Evolutionary conservation across 352 stramenopile species (phyloP), one percentile per base, ranked within the genome.

Genomic region (Plasmopara halstedii): DNA sequence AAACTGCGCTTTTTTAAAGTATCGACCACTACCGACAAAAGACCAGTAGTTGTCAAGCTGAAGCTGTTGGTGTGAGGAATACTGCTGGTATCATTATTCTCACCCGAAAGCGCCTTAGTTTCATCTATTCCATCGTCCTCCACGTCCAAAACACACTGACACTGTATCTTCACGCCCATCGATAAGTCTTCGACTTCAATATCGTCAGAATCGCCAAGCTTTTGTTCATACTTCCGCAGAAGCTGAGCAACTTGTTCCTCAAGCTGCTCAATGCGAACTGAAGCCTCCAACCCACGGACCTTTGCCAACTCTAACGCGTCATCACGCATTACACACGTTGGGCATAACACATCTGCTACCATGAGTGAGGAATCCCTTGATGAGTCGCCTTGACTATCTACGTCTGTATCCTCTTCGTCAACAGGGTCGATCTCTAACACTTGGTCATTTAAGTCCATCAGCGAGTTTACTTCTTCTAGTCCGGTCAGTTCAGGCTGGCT

Each of bases 181-280:
- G 33, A 15, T 4, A 46, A 36, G 3, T 49, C 32, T 2, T 34
- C 25, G 4, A 39, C 23, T 19, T 53, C 45, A 37, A 17, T 20
- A 49, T 20, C 32, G 41, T 15, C 19, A 45, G 1, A n/a, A 9
- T 45, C 42, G 13, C 39, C 37, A 17, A 27, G 32, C 8, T 49
- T 42, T 38, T 56, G n/a, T 34, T 50, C 31, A 19, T 40, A 25
- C 9, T 51, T 31, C 45, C 29, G 39, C 35, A 52, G 46, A 22
- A 67, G 23, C 36, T 41, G 25, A 42, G 19, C 39, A 23, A 62
- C 42, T 42, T 58, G 31, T 9, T 53, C 33, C 15, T 75, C 53
- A 25, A 79, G 58, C 31, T 72, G 42, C 42, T 75, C 42, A 26
- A 75, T 64, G 40, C 62, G 64, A 21, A 57, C 22, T 11, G 49